A percentile compares a stretch with the other conserved stretches of the same genome.
phyloP scores from a whole-genome alignment of 2,329 filamentous ascomycete species.

The Colletotrichum sp. region DNA sequence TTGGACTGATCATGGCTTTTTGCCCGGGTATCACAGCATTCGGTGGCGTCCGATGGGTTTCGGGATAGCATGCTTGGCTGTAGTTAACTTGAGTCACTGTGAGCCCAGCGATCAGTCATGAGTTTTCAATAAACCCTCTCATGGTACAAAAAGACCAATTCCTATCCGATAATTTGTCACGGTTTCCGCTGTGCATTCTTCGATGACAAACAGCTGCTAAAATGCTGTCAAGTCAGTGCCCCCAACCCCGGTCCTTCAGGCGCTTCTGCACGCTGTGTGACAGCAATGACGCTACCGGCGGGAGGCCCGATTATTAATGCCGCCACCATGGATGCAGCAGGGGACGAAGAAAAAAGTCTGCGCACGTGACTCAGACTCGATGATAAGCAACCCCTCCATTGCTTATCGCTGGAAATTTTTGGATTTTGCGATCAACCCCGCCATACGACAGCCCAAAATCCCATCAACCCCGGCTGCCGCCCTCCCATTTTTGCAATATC shows the following conservation, averaged over 20 bases:
- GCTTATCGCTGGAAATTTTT: constrained; percentile 9
- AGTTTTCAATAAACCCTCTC: not conserved
- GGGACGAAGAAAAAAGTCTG: not conserved
- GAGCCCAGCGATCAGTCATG: not conserved
- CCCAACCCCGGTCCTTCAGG: not conserved
- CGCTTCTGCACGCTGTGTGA: not conserved
- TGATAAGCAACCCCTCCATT: constrained; percentile 6
- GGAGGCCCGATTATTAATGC: not conserved
- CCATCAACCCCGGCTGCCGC: not conserved
- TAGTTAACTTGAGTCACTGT: not conserved
- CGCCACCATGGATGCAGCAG: not conserved
- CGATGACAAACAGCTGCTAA: not conserved
- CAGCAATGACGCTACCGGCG: not conserved
- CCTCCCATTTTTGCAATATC: not conserved
- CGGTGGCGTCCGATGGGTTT: not conserved
- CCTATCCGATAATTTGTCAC: not conserved
- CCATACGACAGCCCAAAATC: constrained; percentile 5
- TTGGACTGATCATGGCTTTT: not conserved
- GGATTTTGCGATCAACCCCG: constrained; percentile 11
- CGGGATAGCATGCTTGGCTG: not conserved
- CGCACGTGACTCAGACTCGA: not conserved
- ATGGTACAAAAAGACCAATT: fast-evolving
- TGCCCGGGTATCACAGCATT: not conserved
- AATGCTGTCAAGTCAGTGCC: not conserved
- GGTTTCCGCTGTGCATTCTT: not conserved